Evolutionary conservation across 1,284 basidiomycete genomes (phyloP).

Genomic region (Heterobasidion occidentale): DNA sequence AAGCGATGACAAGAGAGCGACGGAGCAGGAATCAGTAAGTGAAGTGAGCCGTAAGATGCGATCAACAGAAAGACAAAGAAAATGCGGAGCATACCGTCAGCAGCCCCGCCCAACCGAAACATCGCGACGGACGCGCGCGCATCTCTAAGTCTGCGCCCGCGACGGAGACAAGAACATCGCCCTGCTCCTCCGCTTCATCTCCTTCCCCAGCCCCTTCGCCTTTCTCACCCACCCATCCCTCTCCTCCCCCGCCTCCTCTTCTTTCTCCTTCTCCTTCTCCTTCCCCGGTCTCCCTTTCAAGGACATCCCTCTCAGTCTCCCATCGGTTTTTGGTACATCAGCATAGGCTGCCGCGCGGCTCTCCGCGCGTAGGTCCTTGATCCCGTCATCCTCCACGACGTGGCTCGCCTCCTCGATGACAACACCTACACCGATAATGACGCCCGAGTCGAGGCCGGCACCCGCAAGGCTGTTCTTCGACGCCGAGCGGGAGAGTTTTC

Average conservation of each 20-base stretch:
- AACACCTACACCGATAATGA: slow-evolving; percentile 32
- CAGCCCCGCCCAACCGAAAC: neutral
- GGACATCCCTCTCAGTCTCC: neutral
- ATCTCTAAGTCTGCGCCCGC: neutral
- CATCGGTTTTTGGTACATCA: slow-evolving; percentile 31
- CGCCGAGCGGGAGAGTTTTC: slow-evolving; percentile 41
- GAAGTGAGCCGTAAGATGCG: neutral
- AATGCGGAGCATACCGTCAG: neutral
- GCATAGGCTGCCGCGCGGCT: slow-evolving; percentile 26
- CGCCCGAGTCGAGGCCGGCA: slow-evolving; percentile 6
- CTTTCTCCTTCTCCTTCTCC: neutral
- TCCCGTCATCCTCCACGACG: neutral
- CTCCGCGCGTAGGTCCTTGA: slow-evolving; percentile 19
- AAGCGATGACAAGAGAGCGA: neutral
- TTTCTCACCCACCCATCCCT: slow-evolving; percentile 33
- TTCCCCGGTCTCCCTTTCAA: slow-evolving; percentile 16
- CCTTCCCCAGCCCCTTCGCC: slow-evolving; percentile 42
- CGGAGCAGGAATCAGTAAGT: neutral
- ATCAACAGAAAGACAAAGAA: neutral
- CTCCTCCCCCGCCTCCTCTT: slow-evolving; percentile 12
- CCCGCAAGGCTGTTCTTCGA: slow-evolving; percentile 23
- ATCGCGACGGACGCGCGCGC: neutral
- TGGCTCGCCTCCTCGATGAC: neutral
- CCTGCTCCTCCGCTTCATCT: slow-evolving; percentile 38
- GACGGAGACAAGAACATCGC: slow-evolving; percentile 1